Conservation (phyloP, 441 rosid genomes). For the Codiaeum variegatum region DNA sequence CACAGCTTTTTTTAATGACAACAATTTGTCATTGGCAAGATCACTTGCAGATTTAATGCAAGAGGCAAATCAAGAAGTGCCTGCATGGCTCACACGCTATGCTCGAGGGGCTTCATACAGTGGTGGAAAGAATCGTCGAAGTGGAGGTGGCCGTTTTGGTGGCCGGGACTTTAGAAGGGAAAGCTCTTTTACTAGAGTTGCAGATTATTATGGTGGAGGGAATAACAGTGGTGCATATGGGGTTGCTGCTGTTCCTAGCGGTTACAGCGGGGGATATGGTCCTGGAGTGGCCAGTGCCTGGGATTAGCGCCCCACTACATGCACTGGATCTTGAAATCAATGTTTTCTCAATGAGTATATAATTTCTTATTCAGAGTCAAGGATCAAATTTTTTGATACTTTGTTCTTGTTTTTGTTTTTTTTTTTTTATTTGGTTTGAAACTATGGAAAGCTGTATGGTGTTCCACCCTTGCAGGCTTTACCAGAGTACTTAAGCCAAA, state of each 20-base stretch:
- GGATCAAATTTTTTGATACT: constrained; percentile 16
- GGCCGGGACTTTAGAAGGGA: constrained; percentile 68
- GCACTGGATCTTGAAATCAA: constrained; percentile 10
- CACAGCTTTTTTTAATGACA: constrained; percentile 84
- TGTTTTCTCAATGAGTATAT: constrained; percentile 24
- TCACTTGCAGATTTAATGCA: constrained; percentile 71
- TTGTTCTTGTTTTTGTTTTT: background rate
- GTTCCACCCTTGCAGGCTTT: background rate
- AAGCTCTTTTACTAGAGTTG: constrained; percentile 33
- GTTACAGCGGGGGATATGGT: constrained; percentile 42
- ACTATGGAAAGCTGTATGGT: background rate
- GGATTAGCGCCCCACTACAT: constrained; percentile 42
- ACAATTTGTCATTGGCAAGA: constrained; percentile 69
- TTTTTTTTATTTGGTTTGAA: background rate
- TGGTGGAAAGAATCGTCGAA: constrained; percentile 48
- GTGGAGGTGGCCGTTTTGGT: constrained; percentile 69
- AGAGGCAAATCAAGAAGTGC: constrained; percentile 93
- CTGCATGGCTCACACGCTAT: constrained; percentile 70
- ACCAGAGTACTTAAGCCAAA: background rate
- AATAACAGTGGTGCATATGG: constrained; percentile 40
- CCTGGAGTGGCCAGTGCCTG: constrained; percentile 70
- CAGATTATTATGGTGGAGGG: constrained; percentile 43
- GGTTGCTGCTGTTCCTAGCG: constrained; percentile 34
- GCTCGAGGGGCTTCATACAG: constrained; percentile 52
- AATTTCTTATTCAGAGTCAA: constrained; percentile 15